Percentiles rank a stretch among this genome's conserved stretches.
These are phyloP conservation scores for Sphenostylis stenocarpa DNA, from an alignment of 306 rosid species.

Conservation along the genomic window DNA sequence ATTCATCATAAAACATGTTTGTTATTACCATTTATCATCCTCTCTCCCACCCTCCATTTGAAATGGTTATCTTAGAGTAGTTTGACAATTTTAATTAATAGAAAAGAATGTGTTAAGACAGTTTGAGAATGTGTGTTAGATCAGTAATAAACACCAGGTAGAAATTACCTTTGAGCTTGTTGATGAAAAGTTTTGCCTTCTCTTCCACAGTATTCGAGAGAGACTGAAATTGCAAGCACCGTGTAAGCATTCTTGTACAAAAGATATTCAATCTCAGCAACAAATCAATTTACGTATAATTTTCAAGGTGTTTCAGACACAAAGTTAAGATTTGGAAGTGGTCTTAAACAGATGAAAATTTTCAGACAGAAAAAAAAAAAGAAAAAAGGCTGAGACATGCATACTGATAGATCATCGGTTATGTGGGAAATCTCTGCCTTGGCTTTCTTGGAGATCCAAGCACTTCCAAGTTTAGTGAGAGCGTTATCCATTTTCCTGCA, in stretches of 20 bases:
- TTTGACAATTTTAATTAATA: no score
- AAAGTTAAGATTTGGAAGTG: conserved; percentile 4
- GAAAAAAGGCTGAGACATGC: background rate
- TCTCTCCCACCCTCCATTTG: no score
- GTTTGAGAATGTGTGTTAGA: background rate
- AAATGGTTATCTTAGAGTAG: no score
- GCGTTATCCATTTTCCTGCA: conserved; percentile 42
- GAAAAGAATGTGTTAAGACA: no score
- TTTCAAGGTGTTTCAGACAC: background rate
- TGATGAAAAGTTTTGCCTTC: conserved; percentile 80
- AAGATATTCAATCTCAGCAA: background rate
- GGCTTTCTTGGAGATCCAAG: conserved; percentile 55
- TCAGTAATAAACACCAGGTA: background rate
- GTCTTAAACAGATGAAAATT: background rate
- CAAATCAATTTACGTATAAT: background rate
- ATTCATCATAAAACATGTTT: background rate
- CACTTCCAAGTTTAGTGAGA: conserved; percentile 42
- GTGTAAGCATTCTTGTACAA: background rate
- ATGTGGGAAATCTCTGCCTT: conserved; percentile 48
- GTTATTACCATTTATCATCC: no score
- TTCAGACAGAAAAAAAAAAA: background rate
- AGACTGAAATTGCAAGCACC: conserved; percentile 49
- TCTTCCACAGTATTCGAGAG: conserved; percentile 77
- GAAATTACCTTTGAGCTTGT: conserved; percentile 69
- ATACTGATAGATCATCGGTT: conserved; percentile 40